Evolutionary conservation across 768 basidiomycete species (phyloP).

Genomic region (Amanita subjunquillea): DNA sequence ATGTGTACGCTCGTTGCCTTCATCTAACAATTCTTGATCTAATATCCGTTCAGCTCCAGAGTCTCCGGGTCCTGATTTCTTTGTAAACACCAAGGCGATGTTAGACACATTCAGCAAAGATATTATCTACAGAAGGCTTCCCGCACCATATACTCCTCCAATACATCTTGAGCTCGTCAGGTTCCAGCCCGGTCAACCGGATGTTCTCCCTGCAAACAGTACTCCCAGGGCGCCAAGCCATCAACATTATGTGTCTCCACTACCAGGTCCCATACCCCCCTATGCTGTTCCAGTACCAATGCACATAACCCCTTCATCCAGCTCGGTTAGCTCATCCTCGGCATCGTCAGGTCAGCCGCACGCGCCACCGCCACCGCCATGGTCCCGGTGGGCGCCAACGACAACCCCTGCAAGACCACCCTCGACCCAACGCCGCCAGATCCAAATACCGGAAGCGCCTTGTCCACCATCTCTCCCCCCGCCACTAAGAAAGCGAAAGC

Average conservation of each 20-base stretch:
- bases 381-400: constrained; percentile 39
- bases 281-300: neutral
- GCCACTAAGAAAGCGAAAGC: constrained; percentile 35
- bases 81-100: constrained; percentile 67
- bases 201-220: constrained; percentile 9
- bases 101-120: constrained; percentile 65
- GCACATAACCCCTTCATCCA: constrained; percentile 7
- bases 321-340: constrained; percentile 12
- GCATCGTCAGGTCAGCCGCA: constrained; percentile 10
- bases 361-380: constrained; percentile 15
- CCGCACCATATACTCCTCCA: constrained; percentile 53
- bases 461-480: constrained; percentile 27
- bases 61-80: constrained; percentile 41
- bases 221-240: constrained; percentile 9
- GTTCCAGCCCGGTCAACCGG: constrained; percentile 43
- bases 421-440: constrained; percentile 28
- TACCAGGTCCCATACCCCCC: neutral
- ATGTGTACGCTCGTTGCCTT: constrained; percentile 17
- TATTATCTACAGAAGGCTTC: constrained; percentile 58
- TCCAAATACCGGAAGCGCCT: constrained; percentile 20
- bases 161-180: constrained; percentile 67
- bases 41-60: constrained; percentile 21
- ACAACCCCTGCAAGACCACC: constrained; percentile 36
- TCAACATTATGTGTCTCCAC: constrained; percentile 9
- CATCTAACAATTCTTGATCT: constrained; percentile 4